Evolutionary conservation across 2,329 filamentous ascomycete genomes (phyloP).

Genomic region (Pseudogymnoascus sp.): DNA sequence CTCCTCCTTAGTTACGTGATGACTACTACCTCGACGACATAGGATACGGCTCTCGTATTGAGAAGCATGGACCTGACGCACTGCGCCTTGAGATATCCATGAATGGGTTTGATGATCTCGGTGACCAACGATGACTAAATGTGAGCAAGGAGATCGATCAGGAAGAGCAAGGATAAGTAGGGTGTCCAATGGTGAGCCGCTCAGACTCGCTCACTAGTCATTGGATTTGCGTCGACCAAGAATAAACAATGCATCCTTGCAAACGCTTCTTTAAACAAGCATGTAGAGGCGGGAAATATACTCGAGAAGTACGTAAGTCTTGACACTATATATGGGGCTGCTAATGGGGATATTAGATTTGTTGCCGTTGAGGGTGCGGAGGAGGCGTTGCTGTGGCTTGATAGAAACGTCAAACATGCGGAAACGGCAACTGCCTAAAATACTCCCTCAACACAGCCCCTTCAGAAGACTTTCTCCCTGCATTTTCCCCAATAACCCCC

Average conservation of each 20-base stretch:
- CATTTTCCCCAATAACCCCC: background rate
- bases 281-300: background rate
- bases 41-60: background rate
- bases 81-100: background rate
- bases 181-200: background rate
- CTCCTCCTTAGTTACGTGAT: background rate
- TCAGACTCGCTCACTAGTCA: background rate
- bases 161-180: background rate
- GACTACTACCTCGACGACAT: background rate
- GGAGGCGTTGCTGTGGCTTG: background rate
- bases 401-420: conserved; percentile 73
- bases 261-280: background rate
- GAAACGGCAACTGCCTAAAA: conserved; percentile 84
- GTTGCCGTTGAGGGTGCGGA: background rate
- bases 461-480: background rate
- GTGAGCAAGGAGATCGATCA: background rate
- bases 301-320: background rate
- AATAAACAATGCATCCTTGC: background rate
- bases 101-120: background rate
- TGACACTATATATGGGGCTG: background rate
- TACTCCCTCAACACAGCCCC: conserved; percentile 78
- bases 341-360: background rate
- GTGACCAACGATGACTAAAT: background rate
- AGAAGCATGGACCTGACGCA: background rate
- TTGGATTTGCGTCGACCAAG: background rate